Base-by-base conservation (phyloP, 768 basidiomycete genomes). In the Termitomyces heimii region DNA sequence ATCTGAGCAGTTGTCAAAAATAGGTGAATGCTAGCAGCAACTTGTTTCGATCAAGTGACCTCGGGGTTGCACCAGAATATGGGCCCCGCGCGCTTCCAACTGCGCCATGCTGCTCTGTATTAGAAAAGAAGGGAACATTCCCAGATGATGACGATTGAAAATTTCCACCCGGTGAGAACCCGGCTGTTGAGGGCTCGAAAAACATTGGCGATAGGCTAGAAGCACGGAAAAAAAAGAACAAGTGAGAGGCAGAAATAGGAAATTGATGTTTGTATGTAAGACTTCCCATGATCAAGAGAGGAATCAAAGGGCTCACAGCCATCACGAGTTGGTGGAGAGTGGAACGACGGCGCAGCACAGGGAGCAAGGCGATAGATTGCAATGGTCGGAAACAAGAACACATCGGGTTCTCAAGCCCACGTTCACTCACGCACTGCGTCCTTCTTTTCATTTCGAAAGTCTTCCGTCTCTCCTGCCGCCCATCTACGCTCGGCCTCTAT, bases 371-470 rank as follows among this genome's bases (percentile, higher is more conserved):
- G n/a, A n/a, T 37, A 43, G 43, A 39, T 46, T 52, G 35, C 60
- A 31, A 67, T 67, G 67, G 59, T 60, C 53, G 54, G 58, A 51
- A 56, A 56, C 31, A 58, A 58, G 29, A 54, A 57, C 53, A 61
- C 54, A 28, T 61, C 62, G 34, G 56, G 65, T 51, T 54, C 61
- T 43, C 63, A 63, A 57, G 57, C 42, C 40, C 64, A 62, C 56
- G 49, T 60, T 14, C 85, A 86, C 65, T 63, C 77, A 35, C 82
- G 84, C 40, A 76, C 83, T n/a, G 71, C 81, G 7, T 87, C 85
- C 28, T 83, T 85, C 74, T 87, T 87, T 68, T 80, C 83, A 18
- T 84, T 86, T 67, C 76, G 76, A 60, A 81, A 73, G 58, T 69
- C 70, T 28, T 57, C 71, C 8, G 5, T 14, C 14, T 14, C 12